Percentiles rank a stretch among this genome's conserved stretches.
phyloP scores from a whole-genome alignment of 345 rosid genomes.

The Acer negundo region DNA sequence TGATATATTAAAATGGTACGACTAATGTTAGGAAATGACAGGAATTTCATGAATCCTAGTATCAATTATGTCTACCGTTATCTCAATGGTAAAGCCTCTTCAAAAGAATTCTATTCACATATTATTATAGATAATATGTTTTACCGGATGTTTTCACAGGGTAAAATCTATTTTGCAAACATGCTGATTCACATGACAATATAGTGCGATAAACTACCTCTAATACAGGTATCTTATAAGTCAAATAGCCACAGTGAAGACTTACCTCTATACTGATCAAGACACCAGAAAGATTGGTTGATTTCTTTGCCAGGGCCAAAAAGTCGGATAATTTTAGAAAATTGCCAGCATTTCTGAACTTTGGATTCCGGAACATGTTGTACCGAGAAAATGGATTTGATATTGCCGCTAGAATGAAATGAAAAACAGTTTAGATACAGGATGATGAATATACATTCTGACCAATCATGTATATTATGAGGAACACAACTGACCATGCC shows the following conservation, averaged over 20 bases:
- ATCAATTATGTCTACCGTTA: too few species aligned
- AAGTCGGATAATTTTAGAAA: slow-evolving; percentile 59
- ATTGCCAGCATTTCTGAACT: slow-evolving; percentile 43
- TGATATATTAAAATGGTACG: too few species aligned
- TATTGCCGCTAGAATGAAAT: slow-evolving; percentile 54
- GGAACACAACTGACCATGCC: background rate
- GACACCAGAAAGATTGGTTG: slow-evolving; percentile 72
- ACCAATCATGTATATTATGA: background rate
- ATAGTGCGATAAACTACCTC: background rate
- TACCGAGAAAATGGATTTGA: slow-evolving; percentile 44
- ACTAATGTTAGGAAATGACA: too few species aligned
- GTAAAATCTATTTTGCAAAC: too few species aligned
- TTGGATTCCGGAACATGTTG: slow-evolving; percentile 58
- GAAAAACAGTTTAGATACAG: background rate
- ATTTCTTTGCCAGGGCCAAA: slow-evolving; percentile 59
- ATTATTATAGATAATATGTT: too few species aligned
- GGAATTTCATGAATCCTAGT: too few species aligned
- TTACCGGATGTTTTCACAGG: too few species aligned
- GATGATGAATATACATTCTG: background rate
- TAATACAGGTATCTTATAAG: background rate
- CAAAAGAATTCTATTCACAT: too few species aligned
- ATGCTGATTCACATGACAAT: background rate
- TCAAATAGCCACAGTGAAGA: slow-evolving; percentile 12
- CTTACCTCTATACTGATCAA: slow-evolving; percentile 85
- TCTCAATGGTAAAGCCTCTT: background rate